These are phyloP conservation scores for Boletus rex-veris DNA, from an alignment of 768 basidiomycete genomes.

Conservation along the genomic window DNA sequence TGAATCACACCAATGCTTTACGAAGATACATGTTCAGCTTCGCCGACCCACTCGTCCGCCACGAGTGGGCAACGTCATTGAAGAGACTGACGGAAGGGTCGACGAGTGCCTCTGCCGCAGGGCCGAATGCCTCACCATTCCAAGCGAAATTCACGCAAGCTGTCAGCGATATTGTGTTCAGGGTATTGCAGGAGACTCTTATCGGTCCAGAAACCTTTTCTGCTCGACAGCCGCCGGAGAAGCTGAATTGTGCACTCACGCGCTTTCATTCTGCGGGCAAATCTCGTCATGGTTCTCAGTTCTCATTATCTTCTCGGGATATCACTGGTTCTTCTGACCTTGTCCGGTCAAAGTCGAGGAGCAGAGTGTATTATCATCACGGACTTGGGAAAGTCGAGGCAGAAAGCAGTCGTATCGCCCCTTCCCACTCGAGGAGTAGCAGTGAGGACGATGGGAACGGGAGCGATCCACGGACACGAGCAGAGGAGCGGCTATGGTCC, in stretches of 20 bases:
- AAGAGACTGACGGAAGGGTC: constrained; percentile 63
- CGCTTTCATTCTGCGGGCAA: constrained; percentile 23
- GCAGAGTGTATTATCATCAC: constrained; percentile 61
- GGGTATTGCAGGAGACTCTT: constrained; percentile 80
- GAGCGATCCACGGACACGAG: constrained; percentile 33
- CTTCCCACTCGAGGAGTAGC: constrained; percentile 25
- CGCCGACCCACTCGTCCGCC: constrained; percentile 69
- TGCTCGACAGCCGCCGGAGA: constrained; percentile 22
- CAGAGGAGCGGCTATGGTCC: constrained; percentile 60
- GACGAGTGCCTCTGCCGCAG: constrained; percentile 19
- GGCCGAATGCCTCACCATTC: constrained; percentile 33
- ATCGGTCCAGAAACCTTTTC: constrained; percentile 40
- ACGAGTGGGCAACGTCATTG: constrained; percentile 69
- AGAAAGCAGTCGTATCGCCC: constrained; percentile 36
- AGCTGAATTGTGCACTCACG: constrained; percentile 35
- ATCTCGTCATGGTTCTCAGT: constrained; percentile 21
- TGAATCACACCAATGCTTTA: constrained; percentile 59
- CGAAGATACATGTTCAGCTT: constrained; percentile 96
- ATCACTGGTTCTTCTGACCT: constrained; percentile 35
- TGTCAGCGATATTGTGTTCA: constrained; percentile 73
- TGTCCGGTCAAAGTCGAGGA: constrained; percentile 66
- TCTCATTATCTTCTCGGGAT: constrained; percentile 26
- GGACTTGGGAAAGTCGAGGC: constrained; percentile 64
- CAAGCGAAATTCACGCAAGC: constrained; percentile 56
- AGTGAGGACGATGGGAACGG: constrained; percentile 32